A percentile compares a stretch with the other conserved stretches of the same genome.
Evolutionary conservation across 257 asterid species (phyloP).

Genomic region (Scutellaria galericulata): DNA sequence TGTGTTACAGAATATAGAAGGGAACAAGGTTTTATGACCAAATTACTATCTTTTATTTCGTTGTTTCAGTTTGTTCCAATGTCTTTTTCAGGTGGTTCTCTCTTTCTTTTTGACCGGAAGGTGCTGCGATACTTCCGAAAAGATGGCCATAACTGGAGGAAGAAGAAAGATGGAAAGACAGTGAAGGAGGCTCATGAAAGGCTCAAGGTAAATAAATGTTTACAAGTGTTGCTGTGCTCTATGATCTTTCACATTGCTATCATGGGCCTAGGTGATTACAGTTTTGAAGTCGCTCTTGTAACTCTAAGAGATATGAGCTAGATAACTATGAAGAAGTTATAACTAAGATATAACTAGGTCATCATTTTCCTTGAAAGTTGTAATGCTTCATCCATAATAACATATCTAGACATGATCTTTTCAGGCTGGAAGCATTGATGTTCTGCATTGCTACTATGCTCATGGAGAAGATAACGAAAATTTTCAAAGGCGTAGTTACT

Average conservation of each 20-base stretch:
- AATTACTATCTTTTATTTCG: slow-evolving; percentile 13
- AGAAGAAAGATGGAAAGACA: slow-evolving; percentile 92
- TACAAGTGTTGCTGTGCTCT: slow-evolving; percentile 26
- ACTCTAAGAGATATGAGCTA: slow-evolving; percentile 16
- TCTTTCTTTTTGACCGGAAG: slow-evolving; percentile 93
- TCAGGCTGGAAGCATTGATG: slow-evolving; percentile 91
- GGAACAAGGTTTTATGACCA: background rate
- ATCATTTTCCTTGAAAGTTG: slow-evolving; percentile 29
- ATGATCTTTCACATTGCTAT: slow-evolving; percentile 27
- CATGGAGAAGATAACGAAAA: slow-evolving; percentile 87
- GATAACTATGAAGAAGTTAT: background rate
- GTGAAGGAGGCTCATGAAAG: slow-evolving; percentile 97
- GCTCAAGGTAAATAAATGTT: slow-evolving; percentile 68
- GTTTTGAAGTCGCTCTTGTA: slow-evolving; percentile 26
- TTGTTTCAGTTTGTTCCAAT: slow-evolving; percentile 24
- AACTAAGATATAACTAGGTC: slow-evolving; percentile 12
- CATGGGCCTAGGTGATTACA: slow-evolving; percentile 13
- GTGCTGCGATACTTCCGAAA: slow-evolving; percentile 84
- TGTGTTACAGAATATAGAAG: background rate
- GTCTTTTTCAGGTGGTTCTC: slow-evolving; percentile 74
- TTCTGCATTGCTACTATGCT: slow-evolving; percentile 94
- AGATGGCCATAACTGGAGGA: slow-evolving; percentile 97
- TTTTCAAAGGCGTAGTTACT: slow-evolving; percentile 95
- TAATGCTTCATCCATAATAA: slow-evolving; percentile 34
- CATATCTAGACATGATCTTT: slow-evolving; percentile 36